Evolutionary conservation across 140 eudicot species (phyloP).

Genomic region (Senecio squalidus): DNA sequence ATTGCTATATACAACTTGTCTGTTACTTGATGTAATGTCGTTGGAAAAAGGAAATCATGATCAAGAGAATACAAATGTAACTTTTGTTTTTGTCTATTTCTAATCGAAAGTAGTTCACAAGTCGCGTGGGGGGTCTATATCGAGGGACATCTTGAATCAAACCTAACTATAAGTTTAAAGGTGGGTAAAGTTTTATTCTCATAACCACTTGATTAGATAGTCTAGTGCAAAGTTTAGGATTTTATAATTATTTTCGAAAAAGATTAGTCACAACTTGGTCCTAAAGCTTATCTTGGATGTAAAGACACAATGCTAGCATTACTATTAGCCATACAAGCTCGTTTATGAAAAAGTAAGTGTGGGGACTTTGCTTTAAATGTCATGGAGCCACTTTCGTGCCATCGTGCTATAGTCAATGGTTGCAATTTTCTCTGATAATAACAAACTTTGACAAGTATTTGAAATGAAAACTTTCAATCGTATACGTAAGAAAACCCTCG

Average conservation of each 20-base stretch:
- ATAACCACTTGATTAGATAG: not conserved
- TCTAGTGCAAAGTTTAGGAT: not conserved
- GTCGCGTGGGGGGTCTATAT: no score
- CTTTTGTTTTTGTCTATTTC: no score
- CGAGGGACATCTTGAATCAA: no score
- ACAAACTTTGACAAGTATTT: conserved; percentile 12
- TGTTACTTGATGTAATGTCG: no score
- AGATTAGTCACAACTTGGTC: not conserved
- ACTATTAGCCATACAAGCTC: conserved; percentile 7
- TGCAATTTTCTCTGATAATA: conserved; percentile 16
- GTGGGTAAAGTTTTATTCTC: no score
- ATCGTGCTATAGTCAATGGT: conserved; percentile 11
- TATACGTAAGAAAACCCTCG: no score
- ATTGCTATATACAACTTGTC: no score
- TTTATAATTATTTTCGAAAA: not conserved
- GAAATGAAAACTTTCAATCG: not conserved
- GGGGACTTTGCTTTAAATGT: conserved; percentile 2
- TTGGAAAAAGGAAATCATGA: no score
- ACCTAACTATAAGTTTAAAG: no score
- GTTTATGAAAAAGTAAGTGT: not conserved
- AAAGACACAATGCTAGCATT: conserved; percentile 1
- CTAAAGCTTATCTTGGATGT: conserved; percentile 19
- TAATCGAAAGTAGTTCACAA: no score
- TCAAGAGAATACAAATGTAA: no score
- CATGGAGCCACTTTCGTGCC: conserved; percentile 1